Base-by-base conservation (phyloP, 805 yeast genomes). In the Candida adriatica region DNA sequence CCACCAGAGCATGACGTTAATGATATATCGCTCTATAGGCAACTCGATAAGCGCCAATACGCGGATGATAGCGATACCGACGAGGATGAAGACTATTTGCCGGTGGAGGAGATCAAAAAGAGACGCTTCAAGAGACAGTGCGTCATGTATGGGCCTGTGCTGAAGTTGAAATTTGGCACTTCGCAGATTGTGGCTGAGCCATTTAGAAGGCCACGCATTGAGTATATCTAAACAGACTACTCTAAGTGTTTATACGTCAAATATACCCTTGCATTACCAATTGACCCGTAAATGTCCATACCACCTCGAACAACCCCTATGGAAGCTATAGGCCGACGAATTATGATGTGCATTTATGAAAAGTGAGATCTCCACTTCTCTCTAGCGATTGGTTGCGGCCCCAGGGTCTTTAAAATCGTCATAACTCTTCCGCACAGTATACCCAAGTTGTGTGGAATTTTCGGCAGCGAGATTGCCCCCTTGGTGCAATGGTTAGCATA, bases 401-500 rank as follows among this genome's bases (percentile, higher is more conserved):
- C n/a, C n/a, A n/a, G n/a, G n/a, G n/a, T n/a, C n/a, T n/a, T n/a
- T n/a, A n/a, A n/a, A n/a, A n/a, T n/a, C n/a, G n/a, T n/a, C n/a
- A n/a, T n/a, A n/a, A n/a, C n/a, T n/a, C n/a, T n/a, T n/a, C n/a
- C n/a, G n/a, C n/a, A n/a, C n/a, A n/a, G n/a, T n/a, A n/a, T n/a
- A n/a, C n/a, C n/a, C n/a, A n/a, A n/a, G n/a, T n/a, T n/a, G n/a
- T n/a, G n/a, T n/a, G n/a, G n/a, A n/a, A n/a, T n/a, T n/a, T 19
- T 19, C 11, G 11, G 11, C 8, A 30, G 24, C 44, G 38, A 35
- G 47, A 43, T 39, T 48, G 70, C 68, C 68, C 68, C 61, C 57
- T 61, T 64, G 61, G 70, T 64, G 68, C 66, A 64, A 64, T 64
- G 67, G 70, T 62, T 61, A 64, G 68, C 68, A 64, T 64, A 56